A percentile compares a stretch with the other conserved stretches of the same genome.
phyloP scores from a whole-genome alignment of 176 grass and related monocot species.

The Alloteropsis semialata region DNA sequence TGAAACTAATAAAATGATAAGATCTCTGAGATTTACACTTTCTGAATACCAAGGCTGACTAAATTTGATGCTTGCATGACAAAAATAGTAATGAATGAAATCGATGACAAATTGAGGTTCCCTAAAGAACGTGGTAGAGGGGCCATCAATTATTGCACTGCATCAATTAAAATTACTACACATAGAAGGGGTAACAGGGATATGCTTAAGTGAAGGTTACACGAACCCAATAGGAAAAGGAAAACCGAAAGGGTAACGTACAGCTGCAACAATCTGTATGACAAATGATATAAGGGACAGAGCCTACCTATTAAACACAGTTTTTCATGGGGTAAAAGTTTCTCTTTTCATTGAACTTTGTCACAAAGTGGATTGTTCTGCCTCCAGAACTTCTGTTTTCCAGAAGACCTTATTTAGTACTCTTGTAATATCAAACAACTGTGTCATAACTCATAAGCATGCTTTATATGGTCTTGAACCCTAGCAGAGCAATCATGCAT shows the following conservation, averaged over 20 bases:
- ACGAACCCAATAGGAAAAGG: neutral
- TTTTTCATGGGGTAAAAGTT: neutral
- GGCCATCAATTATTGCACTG: neutral
- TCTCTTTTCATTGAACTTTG: neutral
- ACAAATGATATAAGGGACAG: neutral
- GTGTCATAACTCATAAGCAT: neutral
- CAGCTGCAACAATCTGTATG: neutral
- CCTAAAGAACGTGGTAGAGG: neutral
- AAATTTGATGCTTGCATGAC: neutral
- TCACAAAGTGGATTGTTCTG: neutral
- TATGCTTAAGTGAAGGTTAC: neutral
- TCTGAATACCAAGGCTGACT: neutral
- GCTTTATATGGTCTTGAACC: too few relatives aligned
- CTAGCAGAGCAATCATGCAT: too few relatives aligned
- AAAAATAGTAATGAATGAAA: neutral
- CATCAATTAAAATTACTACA: neutral
- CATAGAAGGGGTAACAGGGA: neutral
- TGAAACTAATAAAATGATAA: slow-evolving; percentile 4
- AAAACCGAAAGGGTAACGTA: neutral
- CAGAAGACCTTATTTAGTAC: neutral
- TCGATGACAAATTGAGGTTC: neutral
- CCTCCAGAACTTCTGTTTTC: neutral
- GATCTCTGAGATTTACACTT: neutral
- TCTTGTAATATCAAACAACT: neutral
- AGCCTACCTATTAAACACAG: neutral